phyloP scores from a whole-genome alignment of 1,284 basidiomycete genomes.

The Grifola frondosa region DNA sequence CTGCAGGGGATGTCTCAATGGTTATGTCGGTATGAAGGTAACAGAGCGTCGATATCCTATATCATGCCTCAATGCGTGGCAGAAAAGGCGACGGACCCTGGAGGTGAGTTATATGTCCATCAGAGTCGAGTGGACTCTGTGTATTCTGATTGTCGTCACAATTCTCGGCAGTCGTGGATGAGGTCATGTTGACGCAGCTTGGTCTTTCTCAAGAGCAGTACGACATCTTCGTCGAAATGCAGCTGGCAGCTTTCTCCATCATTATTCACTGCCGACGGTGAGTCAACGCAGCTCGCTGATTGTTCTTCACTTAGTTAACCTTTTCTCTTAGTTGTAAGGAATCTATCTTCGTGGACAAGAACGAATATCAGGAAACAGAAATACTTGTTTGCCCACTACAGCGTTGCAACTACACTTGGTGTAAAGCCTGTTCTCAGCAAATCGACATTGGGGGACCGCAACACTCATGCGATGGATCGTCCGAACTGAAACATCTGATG shows the following conservation, averaged over 20 bases:
- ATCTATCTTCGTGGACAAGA: constrained; percentile 48
- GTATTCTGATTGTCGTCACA: neutral
- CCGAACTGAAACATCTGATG: constrained; percentile 55
- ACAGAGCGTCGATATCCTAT: constrained; percentile 58
- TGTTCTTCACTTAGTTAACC: neutral
- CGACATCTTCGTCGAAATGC: constrained; percentile 50
- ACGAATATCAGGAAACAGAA: constrained; percentile 42
- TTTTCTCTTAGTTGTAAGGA: constrained; percentile 40
- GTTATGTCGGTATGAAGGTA: constrained; percentile 47
- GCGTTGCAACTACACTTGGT: constrained; percentile 49
- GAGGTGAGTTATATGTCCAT: constrained; percentile 33
- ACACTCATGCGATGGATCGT: constrained; percentile 58
- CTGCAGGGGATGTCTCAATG: constrained; percentile 53
- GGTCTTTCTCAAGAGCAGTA: constrained; percentile 49
- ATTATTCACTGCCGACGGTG: constrained; percentile 53
- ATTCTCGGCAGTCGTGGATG: constrained; percentile 40
- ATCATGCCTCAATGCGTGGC: constrained; percentile 56
- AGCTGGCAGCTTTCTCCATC: constrained; percentile 51
- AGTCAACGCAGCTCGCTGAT: constrained; percentile 7
- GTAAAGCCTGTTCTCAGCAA: constrained; percentile 49
- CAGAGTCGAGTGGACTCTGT: neutral
- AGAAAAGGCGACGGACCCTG: constrained; percentile 29
- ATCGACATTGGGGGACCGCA: constrained; percentile 37
- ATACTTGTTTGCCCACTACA: constrained; percentile 46
- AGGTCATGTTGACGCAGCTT: constrained; percentile 43